Base-by-base conservation (phyloP, 208 protist species). In the Crithidia brevicula region DNA sequence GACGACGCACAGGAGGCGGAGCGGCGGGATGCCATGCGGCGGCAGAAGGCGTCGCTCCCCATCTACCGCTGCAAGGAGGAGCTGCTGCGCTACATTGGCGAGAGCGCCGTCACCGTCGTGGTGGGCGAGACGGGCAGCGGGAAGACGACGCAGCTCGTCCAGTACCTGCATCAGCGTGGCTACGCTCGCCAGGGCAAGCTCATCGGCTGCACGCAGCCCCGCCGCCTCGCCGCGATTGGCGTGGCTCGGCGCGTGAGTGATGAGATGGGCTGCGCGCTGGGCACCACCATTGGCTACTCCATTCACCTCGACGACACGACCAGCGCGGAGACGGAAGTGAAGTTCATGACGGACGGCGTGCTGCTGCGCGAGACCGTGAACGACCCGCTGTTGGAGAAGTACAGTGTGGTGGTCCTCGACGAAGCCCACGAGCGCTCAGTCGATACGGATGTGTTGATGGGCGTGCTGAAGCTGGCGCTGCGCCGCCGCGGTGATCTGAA, bases 321-420 rank as follows among this genome's bases (percentile, higher is more conserved):
- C 38, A 81, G 62, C 1, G 82, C 79, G 2, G 72, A 97, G 23
- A 98, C 96, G n/a, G 53, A 67, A n/a, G 85, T 98, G 9, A 96
- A 97, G 64, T 98, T 98, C 75, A 96, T 99, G 88, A 99, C 98
- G 8, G 97, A 99, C 66, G 97, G 97, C 50, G 95, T 99, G 67
- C 84, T 99, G 18, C 79, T 99, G 20, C 89, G 98, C 51, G 97
- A 99, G 73, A 74, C 97, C 3, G 83, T 98, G 46, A 70, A 85
- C 10, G 96, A 99, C 73, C 77, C 89, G 2, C 54, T 82, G 16
- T 76, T 99, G 11, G 40, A 67, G 22, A 65, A 50, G 43, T 99
- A 99, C 82, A 96, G 82, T 64, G 90, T 98, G n/a, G 93, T 99
- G 47, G 98, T 99, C 34, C 85, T 99, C 6, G 99, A 99, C 87